Evolutionary conservation across 2,329 filamentous ascomycete species (phyloP).

Genomic region (Fusarium nygamai): DNA sequence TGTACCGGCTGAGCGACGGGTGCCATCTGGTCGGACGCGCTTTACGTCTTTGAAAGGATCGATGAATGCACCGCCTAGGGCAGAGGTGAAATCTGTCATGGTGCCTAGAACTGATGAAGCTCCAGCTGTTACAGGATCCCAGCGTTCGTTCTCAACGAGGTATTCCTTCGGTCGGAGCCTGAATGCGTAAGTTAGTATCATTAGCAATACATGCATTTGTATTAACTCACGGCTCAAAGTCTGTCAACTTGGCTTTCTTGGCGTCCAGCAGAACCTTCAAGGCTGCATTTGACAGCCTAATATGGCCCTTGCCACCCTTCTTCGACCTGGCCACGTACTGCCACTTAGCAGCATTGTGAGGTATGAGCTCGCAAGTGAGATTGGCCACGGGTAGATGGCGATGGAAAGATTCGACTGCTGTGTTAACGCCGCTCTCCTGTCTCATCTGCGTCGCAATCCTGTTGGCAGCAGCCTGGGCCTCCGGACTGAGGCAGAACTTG

Average conservation of each 20-base stretch:
- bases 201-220: fast-evolving
- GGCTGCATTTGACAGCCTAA: not conserved
- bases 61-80: not conserved
- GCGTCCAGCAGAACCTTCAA: not conserved
- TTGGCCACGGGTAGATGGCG: not conserved
- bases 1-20: not conserved
- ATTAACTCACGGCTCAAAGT: not conserved
- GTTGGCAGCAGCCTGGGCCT: conserved; percentile 10
- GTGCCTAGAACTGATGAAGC: not conserved
- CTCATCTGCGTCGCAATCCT: not conserved
- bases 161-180: not conserved
- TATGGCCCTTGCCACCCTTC: not conserved
- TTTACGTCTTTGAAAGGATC: conserved; percentile 1
- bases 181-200: fast-evolving
- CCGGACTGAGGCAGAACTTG: conserved; percentile 18
- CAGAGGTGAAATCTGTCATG: not conserved
- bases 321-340: not conserved
- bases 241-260: not conserved
- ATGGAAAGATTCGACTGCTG: not conserved
- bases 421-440: not conserved
- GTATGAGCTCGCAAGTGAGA: not conserved
- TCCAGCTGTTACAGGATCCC: not conserved
- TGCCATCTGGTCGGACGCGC: not conserved
- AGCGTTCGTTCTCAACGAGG: not conserved
- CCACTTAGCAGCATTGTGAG: not conserved